phyloP scores from a whole-genome alignment of 2,329 filamentous ascomycete genomes.

The Aureobasidium sp. region DNA sequence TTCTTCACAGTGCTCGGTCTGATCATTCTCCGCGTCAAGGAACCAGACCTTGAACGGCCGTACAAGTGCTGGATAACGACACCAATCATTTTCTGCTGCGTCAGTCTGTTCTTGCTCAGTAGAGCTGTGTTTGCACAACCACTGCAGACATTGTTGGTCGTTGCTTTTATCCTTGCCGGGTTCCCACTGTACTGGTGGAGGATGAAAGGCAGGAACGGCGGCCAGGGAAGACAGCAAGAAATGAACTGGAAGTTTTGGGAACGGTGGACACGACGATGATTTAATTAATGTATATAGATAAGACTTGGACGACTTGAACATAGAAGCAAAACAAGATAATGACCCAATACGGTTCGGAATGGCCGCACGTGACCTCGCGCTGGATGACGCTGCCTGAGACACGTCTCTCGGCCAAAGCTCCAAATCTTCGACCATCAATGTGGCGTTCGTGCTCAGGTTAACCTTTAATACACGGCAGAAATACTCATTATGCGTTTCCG shows the following conservation, averaged over 20 bases:
- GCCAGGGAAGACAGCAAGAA: conserved; percentile 26
- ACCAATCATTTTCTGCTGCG: conserved; percentile 96
- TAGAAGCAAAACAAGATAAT: background rate
- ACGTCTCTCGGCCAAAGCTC: background rate
- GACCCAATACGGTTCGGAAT: background rate
- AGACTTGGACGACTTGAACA: background rate
- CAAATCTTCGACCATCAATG: background rate
- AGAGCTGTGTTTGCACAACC: conserved; percentile 87
- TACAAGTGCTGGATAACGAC: conserved; percentile 97
- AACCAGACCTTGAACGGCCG: conserved; percentile 80
- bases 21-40: conserved; percentile 79
- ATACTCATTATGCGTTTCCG: conserved; percentile 44
- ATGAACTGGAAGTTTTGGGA: conserved; percentile 36
- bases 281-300: conserved; percentile 15
- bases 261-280: conserved; percentile 26
- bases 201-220: conserved; percentile 53
- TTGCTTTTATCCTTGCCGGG: conserved; percentile 76
- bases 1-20: conserved; percentile 91
- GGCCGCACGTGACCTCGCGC: background rate
- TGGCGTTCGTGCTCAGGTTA: background rate
- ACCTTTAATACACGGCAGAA: background rate
- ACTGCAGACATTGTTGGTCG: conserved; percentile 78
- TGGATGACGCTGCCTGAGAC: conserved; percentile 7
- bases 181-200: conserved; percentile 86
- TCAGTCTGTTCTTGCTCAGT: conserved; percentile 84